A percentile compares a stretch with the other conserved stretches of the same genome.
These are phyloP conservation scores for Moesziomyces globuligerus DNA, from an alignment of 1,284 basidiomycete species.

Conservation along the genomic window DNA sequence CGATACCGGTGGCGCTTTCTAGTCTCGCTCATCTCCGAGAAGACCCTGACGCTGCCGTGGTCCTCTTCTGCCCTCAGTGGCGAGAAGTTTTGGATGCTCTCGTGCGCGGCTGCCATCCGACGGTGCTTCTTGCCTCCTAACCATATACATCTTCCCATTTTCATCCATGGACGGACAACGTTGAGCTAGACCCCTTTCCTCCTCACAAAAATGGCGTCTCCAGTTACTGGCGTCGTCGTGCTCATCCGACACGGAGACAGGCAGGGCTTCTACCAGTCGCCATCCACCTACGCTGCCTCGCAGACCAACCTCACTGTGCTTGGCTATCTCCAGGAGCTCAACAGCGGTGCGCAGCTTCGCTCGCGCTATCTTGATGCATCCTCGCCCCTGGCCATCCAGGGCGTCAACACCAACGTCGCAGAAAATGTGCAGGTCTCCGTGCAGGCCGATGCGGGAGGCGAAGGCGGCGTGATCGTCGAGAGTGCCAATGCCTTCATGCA, in stretches of 20 bases:
- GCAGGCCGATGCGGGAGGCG: conserved; percentile 74
- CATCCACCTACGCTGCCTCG: conserved; percentile 73
- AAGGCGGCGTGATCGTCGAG: conserved; percentile 85
- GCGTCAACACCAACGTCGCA: conserved; percentile 69
- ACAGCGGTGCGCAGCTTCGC: conserved; percentile 77
- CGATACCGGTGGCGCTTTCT: not conserved
- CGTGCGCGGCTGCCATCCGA: not conserved
- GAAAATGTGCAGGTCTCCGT: conserved; percentile 46
- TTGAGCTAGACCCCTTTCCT: not conserved
- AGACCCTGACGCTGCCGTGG: too few species aligned
- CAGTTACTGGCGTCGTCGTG: conserved; percentile 79
- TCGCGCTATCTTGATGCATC: conserved; percentile 76
- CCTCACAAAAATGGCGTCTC: conserved; percentile 23
- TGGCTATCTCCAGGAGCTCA: conserved; percentile 77
- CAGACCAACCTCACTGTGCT: conserved; percentile 82
- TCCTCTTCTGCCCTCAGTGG: not conserved
- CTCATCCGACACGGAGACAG: conserved; percentile 86
- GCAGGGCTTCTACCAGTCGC: conserved; percentile 67
- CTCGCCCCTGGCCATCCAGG: conserved; percentile 72
- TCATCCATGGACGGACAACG: too few species aligned
- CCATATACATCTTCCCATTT: not conserved
- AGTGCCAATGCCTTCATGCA: conserved; percentile 70
- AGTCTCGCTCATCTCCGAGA: not conserved
- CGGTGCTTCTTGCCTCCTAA: not conserved
- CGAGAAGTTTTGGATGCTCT: too few species aligned